Evolutionary conservation across 306 rosid genomes (phyloP).

Genomic region (Cucumis cinereus): DNA sequence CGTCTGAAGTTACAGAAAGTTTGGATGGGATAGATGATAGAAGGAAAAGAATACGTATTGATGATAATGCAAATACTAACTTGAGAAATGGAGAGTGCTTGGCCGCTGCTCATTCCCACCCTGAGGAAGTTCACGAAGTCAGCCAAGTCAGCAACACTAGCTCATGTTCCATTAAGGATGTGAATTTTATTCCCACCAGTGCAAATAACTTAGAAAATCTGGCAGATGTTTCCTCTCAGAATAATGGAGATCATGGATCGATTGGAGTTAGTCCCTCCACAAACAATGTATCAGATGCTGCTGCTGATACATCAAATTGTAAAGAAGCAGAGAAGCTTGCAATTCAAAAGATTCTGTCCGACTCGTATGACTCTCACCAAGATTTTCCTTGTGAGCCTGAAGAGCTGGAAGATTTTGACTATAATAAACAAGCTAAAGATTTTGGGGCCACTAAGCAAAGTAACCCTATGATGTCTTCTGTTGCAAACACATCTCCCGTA

Average conservation of each 20-base stretch:
- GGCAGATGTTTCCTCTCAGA: constrained; percentile 26
- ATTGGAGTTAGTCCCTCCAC: constrained; percentile 16
- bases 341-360: constrained; percentile 50
- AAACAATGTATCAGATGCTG: constrained; percentile 2
- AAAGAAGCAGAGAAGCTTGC: constrained; percentile 65
- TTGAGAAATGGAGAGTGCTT: constrained; percentile 25
- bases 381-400: constrained; percentile 43
- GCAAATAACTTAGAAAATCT: constrained; percentile 18
- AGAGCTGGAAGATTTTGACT: constrained; percentile 56
- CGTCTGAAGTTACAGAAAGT: constrained; percentile 27
- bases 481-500: constrained; percentile 19
- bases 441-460: constrained; percentile 14
- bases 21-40: constrained; percentile 30
- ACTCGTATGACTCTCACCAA: constrained; percentile 41
- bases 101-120: constrained; percentile 17
- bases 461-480: constrained; percentile 23
- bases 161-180: constrained; percentile 31
- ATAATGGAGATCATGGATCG: constrained; percentile 29
- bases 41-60: constrained; percentile 52
- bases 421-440: constrained; percentile 35
- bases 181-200: neutral
- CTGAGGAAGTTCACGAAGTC: constrained; percentile 34
- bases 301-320: constrained; percentile 29
- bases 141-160: constrained; percentile 26
- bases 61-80: constrained; percentile 34